Base-by-base conservation (phyloP, 2,329 filamentous ascomycete species). In the Colletotrichum musae region DNA sequence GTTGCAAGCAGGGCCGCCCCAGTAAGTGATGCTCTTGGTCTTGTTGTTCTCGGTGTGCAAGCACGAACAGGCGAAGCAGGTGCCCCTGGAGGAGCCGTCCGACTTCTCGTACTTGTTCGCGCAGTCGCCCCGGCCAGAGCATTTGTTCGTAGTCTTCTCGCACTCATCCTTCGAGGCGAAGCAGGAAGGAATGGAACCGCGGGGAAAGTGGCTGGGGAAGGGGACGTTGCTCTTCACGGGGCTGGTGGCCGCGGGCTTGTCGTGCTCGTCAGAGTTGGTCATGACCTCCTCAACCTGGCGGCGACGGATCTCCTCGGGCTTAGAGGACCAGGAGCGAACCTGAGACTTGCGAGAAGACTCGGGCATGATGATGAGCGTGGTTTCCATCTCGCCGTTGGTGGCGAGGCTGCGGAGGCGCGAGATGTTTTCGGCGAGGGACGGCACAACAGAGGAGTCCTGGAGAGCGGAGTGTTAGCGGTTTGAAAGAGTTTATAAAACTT, bases 1-100 rank as follows among this genome's bases (percentile, higher is more conserved):
- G 78, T 96, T 91, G 84, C 96, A 99, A 54, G 92, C 92, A 45
- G 89, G 85, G 16, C 96, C 96, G 58, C 91, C 95, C 94, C 94
- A 98, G 77, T 91, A 87, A 0, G 89, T 89, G 15, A 90, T 89
- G 80, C 90, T 90, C 45, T 86, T 83, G 16, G 81, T 85, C n/a
- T 79, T 79, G 52, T 85, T 83, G 59, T 86, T 83, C 41, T 83
- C 80, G 36, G 90, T 92, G 50, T 87, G 82, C 62, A 84, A 83
- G 83, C 96, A 99, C 72, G 85, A 84, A 85, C 96, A 99, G 66
- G 88, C 85, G 78, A 91, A 98, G 87, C 95, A 98, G 9, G 72
- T 72, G 66, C 85, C 84, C 60, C 78, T 78, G 18, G 82, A 80
- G 52, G 82, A 80, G 75, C 75, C 76, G 62, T 78, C 77, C 15